phyloP scores from a whole-genome alignment of 495 filamentous ascomycete genomes.

The Jackrogersella multiformis region DNA sequence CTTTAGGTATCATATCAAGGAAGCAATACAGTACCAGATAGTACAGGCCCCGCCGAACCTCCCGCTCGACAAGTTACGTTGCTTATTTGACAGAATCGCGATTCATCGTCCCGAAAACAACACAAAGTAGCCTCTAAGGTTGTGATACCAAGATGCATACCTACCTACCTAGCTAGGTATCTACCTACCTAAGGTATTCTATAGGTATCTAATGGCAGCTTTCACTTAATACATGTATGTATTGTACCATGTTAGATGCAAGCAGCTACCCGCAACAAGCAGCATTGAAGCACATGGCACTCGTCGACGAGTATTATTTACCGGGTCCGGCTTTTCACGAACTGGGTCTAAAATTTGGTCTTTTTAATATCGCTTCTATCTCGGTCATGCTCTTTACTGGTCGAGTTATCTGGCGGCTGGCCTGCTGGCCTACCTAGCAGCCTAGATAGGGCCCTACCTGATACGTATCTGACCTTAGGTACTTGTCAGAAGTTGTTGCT shows the following conservation, averaged over 20 bases:
- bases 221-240: too few species aligned
- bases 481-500: neutral
- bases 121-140: neutral
- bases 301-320: conserved; percentile 6
- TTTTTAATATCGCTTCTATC: conserved; percentile 13
- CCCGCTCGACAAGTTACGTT: neutral
- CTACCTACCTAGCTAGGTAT: too few species aligned
- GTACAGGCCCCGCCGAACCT: neutral
- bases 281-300: conserved; percentile 21
- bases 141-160: conserved; percentile 13
- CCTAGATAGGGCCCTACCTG: too few species aligned
- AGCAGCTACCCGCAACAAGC: conserved; percentile 20
- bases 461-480: too few species aligned
- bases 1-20: neutral
- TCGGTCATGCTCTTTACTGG: conserved; percentile 15
- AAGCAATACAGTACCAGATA: neutral
- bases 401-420: conserved; percentile 7
- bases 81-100: conserved; percentile 1
- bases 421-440: too few species aligned
- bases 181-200: too few species aligned
- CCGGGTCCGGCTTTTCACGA: conserved; percentile 3
- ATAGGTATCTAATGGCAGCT: conserved; percentile 21
- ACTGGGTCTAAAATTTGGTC: neutral
- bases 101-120: conserved; percentile 7
- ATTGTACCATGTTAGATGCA: conserved; percentile 19